Percentiles rank a stretch among this genome's conserved stretches.
phyloP scores from a whole-genome alignment of 768 basidiomycete species.

The Pleurotus pulmonarius region DNA sequence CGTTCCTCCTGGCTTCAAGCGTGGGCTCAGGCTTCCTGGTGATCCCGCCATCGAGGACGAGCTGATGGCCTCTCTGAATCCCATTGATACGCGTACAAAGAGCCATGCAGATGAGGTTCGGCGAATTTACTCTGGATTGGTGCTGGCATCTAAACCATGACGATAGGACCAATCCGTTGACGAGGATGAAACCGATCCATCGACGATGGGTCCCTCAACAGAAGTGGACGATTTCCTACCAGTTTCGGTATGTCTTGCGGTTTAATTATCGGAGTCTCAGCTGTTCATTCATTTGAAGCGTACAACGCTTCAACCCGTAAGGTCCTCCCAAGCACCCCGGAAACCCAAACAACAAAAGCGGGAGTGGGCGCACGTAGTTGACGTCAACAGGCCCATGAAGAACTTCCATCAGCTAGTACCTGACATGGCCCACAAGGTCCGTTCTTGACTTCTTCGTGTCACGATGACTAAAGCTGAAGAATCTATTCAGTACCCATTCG shows the following conservation, averaged over 20 bases:
- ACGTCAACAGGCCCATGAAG: conserved; percentile 83
- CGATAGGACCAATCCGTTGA: conserved; percentile 3
- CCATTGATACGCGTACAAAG: not conserved
- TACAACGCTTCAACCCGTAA: conserved; percentile 53
- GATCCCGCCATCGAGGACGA: conserved; percentile 48
- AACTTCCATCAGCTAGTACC: conserved; percentile 94
- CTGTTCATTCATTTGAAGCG: conserved; percentile 33
- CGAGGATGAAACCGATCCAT: conserved; percentile 16
- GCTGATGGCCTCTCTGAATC: conserved; percentile 27
- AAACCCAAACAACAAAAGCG: conserved; percentile 64
- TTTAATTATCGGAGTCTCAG: not conserved
- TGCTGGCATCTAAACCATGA: too few relatives aligned
- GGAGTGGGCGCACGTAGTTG: conserved; percentile 97
- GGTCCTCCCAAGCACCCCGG: conserved; percentile 35
- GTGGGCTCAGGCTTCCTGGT: conserved; percentile 72
- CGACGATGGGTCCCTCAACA: conserved; percentile 19
- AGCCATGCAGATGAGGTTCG: too few relatives aligned
- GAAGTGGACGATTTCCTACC: conserved; percentile 84
- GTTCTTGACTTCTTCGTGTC: conserved; percentile 2
- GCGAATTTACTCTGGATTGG: too few relatives aligned
- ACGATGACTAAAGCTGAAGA: too few relatives aligned
- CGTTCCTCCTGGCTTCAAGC: conserved; percentile 77
- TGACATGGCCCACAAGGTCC: conserved; percentile 91
- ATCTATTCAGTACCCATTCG: conserved; percentile 84
- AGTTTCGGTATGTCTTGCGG: conserved; percentile 33